These are phyloP conservation scores for Clathrus columnatus DNA, from an alignment of 768 basidiomycete species.

Conservation along the genomic window DNA sequence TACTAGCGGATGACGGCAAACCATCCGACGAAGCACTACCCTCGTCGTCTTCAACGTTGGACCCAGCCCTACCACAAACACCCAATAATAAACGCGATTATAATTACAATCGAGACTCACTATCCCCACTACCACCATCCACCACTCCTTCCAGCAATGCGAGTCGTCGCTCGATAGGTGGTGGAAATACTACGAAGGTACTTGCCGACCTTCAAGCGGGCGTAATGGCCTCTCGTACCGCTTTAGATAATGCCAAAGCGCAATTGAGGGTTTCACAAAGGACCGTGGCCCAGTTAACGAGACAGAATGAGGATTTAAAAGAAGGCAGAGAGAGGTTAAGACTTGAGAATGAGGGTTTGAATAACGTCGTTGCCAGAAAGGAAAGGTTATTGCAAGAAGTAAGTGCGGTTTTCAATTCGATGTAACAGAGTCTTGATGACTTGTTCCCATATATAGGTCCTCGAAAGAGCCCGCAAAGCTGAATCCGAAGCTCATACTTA, in stretches of 20 bases:
- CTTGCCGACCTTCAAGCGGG: constrained; percentile 82
- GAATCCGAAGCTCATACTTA: constrained; percentile 65
- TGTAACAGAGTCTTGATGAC: neutral
- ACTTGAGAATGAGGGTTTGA: constrained; percentile 80
- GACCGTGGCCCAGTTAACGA: constrained; percentile 65
- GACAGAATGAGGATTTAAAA: constrained; percentile 83
- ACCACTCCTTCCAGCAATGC: neutral
- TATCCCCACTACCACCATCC: constrained; percentile 27
- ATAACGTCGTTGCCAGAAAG: constrained; percentile 81
- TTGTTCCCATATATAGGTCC: constrained; percentile 35
- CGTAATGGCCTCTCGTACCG: constrained; percentile 67
- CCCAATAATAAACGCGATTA: constrained; percentile 24
- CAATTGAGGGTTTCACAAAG: constrained; percentile 77
- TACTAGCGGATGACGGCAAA: constrained; percentile 66
- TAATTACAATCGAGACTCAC: constrained; percentile 38
- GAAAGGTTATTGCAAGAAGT: constrained; percentile 84
- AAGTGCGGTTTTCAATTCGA: constrained; percentile 12
- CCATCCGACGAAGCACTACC: constrained; percentile 18
- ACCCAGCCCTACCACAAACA: constrained; percentile 37
- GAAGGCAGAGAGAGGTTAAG: constrained; percentile 76
- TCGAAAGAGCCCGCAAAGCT: constrained; percentile 80
- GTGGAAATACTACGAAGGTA: constrained; percentile 69
- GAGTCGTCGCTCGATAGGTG: constrained; percentile 37
- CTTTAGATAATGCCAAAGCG: constrained; percentile 77
- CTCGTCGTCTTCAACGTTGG: constrained; percentile 30